phyloP scores from a whole-genome alignment of 2,329 filamentous ascomycete genomes.

The Curvularia verruculosa region DNA sequence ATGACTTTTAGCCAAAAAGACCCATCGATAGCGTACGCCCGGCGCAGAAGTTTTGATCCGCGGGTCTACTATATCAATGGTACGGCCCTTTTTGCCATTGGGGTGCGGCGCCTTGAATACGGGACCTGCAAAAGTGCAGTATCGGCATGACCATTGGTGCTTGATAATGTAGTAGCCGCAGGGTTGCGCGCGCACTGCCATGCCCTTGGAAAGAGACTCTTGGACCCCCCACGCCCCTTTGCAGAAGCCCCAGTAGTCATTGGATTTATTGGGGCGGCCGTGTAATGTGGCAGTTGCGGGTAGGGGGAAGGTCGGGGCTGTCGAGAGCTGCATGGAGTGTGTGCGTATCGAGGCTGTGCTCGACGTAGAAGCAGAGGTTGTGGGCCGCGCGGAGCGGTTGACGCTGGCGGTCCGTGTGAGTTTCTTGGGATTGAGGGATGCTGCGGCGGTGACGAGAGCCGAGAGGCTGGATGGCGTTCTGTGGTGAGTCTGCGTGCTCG shows the following conservation, averaged over 20 bases:
- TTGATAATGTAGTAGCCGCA: constrained; percentile 44
- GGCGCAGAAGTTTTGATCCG: constrained; percentile 30
- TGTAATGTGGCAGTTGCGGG: constrained; percentile 41
- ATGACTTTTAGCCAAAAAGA: constrained; percentile 49
- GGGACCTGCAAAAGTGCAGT: constrained; percentile 45
- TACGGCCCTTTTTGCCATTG: constrained; percentile 34
- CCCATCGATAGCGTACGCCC: constrained; percentile 47
- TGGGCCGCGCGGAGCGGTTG: constrained; percentile 14
- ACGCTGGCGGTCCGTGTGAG: constrained; percentile 16
- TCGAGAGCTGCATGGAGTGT: constrained; percentile 27
- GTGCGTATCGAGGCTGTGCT: neutral
- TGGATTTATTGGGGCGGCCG: constrained; percentile 48
- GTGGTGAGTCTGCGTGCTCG: constrained; percentile 8
- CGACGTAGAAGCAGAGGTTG: constrained; percentile 7
- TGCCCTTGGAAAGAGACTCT: constrained; percentile 33
- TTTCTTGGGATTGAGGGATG: constrained; percentile 2
- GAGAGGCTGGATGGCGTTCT: constrained; percentile 11
- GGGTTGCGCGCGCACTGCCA: constrained; percentile 37
- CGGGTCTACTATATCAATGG: constrained; percentile 38
- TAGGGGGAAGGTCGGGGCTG: constrained; percentile 16
- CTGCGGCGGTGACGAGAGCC: neutral
- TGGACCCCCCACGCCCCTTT: constrained; percentile 49
- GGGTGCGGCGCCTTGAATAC: constrained; percentile 31
- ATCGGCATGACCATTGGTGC: constrained; percentile 45
- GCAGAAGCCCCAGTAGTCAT: constrained; percentile 52